Evolutionary conservation across 2,329 filamentous ascomycete species (phyloP).

Genomic region (Ophiobolus disseminans): DNA sequence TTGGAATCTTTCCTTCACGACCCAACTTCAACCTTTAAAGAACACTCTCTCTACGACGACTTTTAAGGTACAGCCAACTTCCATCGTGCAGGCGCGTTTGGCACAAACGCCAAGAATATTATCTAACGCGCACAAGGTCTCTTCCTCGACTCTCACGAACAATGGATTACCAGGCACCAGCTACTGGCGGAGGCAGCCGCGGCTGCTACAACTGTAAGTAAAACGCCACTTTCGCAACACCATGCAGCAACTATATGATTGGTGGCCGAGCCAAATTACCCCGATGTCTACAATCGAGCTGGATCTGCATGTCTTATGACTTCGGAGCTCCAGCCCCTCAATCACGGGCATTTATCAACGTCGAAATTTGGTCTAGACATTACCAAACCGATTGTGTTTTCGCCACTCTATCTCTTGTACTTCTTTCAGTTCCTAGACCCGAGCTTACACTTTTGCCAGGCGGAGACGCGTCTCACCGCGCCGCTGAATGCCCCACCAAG

Average conservation of each 20-base stretch:
- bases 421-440: no score
- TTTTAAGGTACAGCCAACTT: conserved; percentile 31
- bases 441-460: conserved; percentile 43
- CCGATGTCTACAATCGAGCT: no score
- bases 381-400: no score
- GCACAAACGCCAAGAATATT: conserved; percentile 4
- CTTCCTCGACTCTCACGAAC: conserved; percentile 24
- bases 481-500: conserved; percentile 60
- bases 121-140: conserved; percentile 35
- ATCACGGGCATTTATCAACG: no score
- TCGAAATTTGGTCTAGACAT: no score
- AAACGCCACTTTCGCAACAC: conserved; percentile 8
- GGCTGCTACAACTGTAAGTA: conserved; percentile 54
- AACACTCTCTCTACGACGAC: conserved; percentile 27
- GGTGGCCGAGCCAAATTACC: no score
- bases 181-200: conserved; percentile 45
- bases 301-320: no score
- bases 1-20: conserved; percentile 13
- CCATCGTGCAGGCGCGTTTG: conserved; percentile 9
- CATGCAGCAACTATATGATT: background rate
- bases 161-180: conserved; percentile 49
- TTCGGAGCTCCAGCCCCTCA: no score
- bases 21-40: conserved; percentile 17
- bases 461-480: conserved; percentile 58
- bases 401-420: no score